Evolutionary conservation across 176 grass and related monocot genomes (phyloP).

Genomic region (Poa pratensis): DNA sequence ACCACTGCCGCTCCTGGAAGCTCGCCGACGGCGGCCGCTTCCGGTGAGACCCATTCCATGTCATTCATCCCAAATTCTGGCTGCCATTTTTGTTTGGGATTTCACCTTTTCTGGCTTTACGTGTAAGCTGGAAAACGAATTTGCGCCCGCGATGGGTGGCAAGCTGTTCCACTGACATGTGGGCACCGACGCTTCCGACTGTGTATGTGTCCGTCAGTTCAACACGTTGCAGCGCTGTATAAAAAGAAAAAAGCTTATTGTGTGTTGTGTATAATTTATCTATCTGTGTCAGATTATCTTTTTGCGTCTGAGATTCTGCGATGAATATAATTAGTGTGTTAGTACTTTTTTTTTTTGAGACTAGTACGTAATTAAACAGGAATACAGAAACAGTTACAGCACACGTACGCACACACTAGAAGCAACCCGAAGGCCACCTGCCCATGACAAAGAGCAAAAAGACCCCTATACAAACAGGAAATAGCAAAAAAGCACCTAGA

Average conservation of each 20-base stretch:
- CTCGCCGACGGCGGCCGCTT: conserved; percentile 73
- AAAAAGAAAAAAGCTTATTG: not conserved
- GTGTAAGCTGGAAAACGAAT: conserved; percentile 25
- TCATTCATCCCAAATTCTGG: not conserved
- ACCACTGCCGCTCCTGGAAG: conserved; percentile 80
- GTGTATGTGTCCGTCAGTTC: conserved; percentile 5
- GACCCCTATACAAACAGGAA: too few species aligned
- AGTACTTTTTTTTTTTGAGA: too few species aligned
- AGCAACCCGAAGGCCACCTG: too few species aligned
- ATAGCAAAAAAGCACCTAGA: too few species aligned
- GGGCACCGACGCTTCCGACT: conserved; percentile 31
- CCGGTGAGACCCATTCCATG: conserved; percentile 45
- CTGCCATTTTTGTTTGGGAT: not conserved
- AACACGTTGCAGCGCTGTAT: conserved; percentile 45
- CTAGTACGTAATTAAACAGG: too few species aligned
- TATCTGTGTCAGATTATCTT: conserved; percentile 1
- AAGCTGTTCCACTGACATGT: conserved; percentile 46
- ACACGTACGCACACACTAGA: too few species aligned
- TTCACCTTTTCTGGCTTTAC: not conserved
- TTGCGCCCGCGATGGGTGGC: not conserved
- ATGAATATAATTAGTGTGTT: too few species aligned
- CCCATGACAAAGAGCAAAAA: too few species aligned
- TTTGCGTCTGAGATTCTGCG: conserved; percentile 16
- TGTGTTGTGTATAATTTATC: conserved; percentile 21
- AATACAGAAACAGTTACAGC: too few species aligned